Percentiles rank a stretch among this genome's conserved stretches.
These are phyloP conservation scores for Fusarium papillatum DNA, from an alignment of 2,329 filamentous ascomycete genomes.

Conservation along the genomic window DNA sequence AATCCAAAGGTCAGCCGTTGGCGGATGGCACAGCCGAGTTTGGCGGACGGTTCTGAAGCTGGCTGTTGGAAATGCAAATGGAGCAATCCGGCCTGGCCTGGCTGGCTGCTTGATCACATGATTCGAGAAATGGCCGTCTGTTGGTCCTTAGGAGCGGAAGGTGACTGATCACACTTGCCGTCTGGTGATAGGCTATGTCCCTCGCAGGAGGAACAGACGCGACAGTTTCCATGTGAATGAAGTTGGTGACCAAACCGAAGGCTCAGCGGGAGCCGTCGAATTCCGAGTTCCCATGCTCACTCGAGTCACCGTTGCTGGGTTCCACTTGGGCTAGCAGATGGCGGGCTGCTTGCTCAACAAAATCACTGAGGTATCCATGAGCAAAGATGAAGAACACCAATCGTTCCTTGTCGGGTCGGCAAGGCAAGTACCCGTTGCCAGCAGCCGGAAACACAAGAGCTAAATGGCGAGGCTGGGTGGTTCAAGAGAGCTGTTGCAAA, in stretches of 20 bases:
- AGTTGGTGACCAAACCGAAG: constrained; percentile 11
- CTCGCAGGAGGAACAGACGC: constrained; percentile 10
- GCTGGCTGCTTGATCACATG: constrained; percentile 40
- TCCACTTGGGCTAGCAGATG: constrained; percentile 16
- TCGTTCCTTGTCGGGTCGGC: constrained; percentile 11
- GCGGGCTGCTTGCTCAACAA: constrained; percentile 10
- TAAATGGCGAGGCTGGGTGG: background rate
- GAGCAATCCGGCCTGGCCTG: constrained; percentile 22
- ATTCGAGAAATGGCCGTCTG: constrained; percentile 29
- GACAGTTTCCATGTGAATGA: constrained; percentile 18
- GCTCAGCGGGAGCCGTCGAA: constrained; percentile 16
- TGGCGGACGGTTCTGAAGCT: constrained; percentile 23
- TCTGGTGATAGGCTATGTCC: constrained; percentile 4
- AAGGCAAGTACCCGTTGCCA: constrained; percentile 30
- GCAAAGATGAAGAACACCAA: constrained; percentile 9
- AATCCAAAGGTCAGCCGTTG: constrained; percentile 12
- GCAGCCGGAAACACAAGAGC: background rate
- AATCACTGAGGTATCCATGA: background rate
- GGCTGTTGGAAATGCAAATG: constrained; percentile 24
- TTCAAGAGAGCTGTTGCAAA: background rate
- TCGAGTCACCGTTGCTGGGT: constrained; percentile 23
- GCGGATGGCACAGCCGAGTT: constrained; percentile 37
- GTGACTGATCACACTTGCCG: constrained; percentile 36
- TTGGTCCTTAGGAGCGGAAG: constrained; percentile 26
- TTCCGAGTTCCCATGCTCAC: constrained; percentile 19